Conservation (phyloP, 495 filamentous ascomycete species). For the Aspergillus panamensis region DNA sequence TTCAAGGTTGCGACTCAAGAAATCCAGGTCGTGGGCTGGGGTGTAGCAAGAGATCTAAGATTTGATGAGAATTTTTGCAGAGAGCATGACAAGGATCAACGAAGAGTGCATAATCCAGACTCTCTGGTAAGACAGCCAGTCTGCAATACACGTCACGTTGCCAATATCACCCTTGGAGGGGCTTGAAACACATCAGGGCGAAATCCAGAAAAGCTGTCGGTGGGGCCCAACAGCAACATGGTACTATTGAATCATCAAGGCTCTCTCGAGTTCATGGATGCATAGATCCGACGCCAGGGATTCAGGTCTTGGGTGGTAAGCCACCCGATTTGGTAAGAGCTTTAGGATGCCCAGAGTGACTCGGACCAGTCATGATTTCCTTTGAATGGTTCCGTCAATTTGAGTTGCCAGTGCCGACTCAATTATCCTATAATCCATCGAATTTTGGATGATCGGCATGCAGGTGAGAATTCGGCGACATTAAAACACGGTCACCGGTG, state of each 20-base stretch:
- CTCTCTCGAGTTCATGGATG: not conserved
- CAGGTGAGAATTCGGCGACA: not conserved
- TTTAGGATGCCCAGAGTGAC: too few relatives aligned
- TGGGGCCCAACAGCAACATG: not conserved
- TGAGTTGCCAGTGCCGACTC: too few relatives aligned
- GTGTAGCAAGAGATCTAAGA: not conserved
- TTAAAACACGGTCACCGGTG: not conserved
- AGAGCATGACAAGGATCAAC: not conserved
- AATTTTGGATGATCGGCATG: not conserved
- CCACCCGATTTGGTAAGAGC: too few relatives aligned
- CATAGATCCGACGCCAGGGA: not conserved
- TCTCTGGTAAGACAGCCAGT: not conserved
- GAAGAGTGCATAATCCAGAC: not conserved
- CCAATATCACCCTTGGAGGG: not conserved
- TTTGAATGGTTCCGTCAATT: too few relatives aligned
- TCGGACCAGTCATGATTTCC: too few relatives aligned
- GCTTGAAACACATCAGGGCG: not conserved
- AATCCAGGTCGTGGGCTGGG: not conserved
- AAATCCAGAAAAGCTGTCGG: not conserved
- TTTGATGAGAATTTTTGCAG: not conserved
- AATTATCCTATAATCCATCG: not conserved
- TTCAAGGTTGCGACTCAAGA: not conserved
- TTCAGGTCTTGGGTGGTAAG: not conserved
- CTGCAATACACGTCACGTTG: slow-evolving; percentile 20
- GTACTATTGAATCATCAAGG: not conserved